These are phyloP conservation scores for Themeda triandra DNA, from an alignment of 176 grass and related monocot genomes.

Conservation along the genomic window DNA sequence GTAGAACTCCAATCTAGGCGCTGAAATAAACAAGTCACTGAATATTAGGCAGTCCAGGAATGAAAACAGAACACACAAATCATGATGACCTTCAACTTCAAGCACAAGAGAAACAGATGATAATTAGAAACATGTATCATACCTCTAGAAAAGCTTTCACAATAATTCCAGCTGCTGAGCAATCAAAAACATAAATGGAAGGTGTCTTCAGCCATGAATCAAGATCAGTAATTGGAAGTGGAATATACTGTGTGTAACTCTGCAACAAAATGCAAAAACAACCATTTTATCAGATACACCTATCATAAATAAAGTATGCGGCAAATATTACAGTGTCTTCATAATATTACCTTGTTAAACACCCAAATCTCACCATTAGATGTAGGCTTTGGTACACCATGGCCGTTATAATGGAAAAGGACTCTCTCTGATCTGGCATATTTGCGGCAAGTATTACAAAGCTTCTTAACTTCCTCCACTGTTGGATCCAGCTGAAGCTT, in stretches of 20 bases:
- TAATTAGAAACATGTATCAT: conserved; percentile 18
- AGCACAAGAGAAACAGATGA: neutral
- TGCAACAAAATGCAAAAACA: conserved; percentile 36
- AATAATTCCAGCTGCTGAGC: conserved; percentile 89
- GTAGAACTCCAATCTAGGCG: conserved; percentile 65
- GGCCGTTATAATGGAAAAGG: conserved; percentile 98
- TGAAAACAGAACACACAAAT: neutral
- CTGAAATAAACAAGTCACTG: conserved; percentile 40
- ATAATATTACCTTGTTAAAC: conserved; percentile 83
- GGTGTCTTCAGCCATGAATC: conserved; percentile 98
- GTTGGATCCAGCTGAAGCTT: conserved; percentile 97
- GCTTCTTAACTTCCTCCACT: conserved; percentile 96
- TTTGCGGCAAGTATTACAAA: conserved; percentile 92
- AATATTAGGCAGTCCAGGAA: conserved; percentile 16
- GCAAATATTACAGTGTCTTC: conserved; percentile 7
- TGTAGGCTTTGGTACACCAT: conserved; percentile 95
- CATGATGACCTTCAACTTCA: conserved; percentile 16
- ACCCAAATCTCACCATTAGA: conserved; percentile 98
- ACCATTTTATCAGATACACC: neutral
- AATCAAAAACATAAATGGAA: conserved; percentile 99
- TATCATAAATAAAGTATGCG: neutral
- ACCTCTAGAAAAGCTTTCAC: conserved; percentile 93
- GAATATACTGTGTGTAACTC: conserved; percentile 99
- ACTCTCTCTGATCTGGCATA: conserved; percentile 97
- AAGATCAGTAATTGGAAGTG: conserved; percentile 88